Evolutionary conservation across 2,329 filamentous ascomycete species (phyloP).

Genomic region (Scedosporium dehoogii): DNA sequence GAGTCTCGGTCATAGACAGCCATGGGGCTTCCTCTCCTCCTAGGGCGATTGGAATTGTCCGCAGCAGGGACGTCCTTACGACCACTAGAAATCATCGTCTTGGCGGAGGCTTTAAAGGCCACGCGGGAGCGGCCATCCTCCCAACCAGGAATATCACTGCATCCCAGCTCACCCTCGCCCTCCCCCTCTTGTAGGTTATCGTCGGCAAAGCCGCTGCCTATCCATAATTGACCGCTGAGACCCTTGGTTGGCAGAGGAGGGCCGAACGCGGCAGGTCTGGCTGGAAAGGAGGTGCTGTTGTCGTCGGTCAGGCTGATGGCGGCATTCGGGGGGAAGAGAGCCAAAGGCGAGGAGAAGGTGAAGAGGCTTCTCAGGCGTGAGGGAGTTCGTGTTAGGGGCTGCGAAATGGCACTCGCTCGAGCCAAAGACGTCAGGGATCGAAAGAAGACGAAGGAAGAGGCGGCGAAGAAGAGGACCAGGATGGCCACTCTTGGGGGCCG

Average conservation of each 20-base stretch:
- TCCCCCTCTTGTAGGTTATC: constrained; percentile 55
- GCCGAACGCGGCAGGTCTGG: constrained; percentile 87
- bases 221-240: constrained; percentile 84
- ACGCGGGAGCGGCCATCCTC: constrained; percentile 46
- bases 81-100: constrained; percentile 12
- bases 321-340: constrained; percentile 88
- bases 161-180: constrained; percentile 79
- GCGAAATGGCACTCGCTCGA: constrained; percentile 13
- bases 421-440: constrained; percentile 36
- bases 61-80: constrained; percentile 9
- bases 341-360: constrained; percentile 67
- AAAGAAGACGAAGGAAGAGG: constrained; percentile 44
- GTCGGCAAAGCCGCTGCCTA: constrained; percentile 84
- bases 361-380: constrained; percentile 33
- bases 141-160: constrained; percentile 91
- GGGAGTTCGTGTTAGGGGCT: constrained; percentile 15
- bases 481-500: constrained; percentile 44
- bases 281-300: constrained; percentile 94
- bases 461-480: constrained; percentile 42
- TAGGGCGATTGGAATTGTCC: constrained; percentile 22
- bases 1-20: background rate
- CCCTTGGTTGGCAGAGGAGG: constrained; percentile 65
- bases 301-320: constrained; percentile 95
- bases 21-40: constrained; percentile 15
- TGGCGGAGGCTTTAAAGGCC: constrained; percentile 29